A percentile compares a stretch with the other conserved stretches of the same genome.
Conservation (phyloP, 1,284 basidiomycete genomes). For the Pisolithus thermaeus region DNA sequence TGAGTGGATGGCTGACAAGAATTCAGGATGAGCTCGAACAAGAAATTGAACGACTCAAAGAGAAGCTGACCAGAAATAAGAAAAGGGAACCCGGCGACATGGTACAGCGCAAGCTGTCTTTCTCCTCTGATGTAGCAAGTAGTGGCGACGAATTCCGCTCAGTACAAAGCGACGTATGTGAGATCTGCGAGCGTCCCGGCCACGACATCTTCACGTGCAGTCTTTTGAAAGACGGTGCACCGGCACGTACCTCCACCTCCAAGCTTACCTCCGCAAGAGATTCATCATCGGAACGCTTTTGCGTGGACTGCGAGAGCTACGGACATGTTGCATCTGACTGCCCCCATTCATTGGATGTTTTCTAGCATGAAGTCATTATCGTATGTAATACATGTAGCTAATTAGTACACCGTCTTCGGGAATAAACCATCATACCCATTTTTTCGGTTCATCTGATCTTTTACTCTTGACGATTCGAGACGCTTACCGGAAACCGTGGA, state of each 20-base stretch:
- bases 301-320: slow-evolving; percentile 71
- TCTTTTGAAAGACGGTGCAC: slow-evolving; percentile 43
- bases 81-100: slow-evolving; percentile 46
- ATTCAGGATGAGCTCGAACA: slow-evolving; percentile 81
- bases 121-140: slow-evolving; percentile 20
- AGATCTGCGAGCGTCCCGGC: slow-evolving; percentile 77
- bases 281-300: slow-evolving; percentile 41
- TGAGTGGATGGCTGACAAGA: slow-evolving; percentile 4
- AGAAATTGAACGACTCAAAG: slow-evolving; percentile 72
- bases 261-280: slow-evolving; percentile 8
- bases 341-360: slow-evolving; percentile 76
- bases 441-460: too few relatives aligned
- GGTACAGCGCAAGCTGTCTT: slow-evolving; percentile 22
- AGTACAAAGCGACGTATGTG: slow-evolving; percentile 49
- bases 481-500: too few relatives aligned
- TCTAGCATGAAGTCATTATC: slow-evolving; percentile 34
- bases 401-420: too few relatives aligned
- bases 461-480: too few relatives aligned
- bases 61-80: slow-evolving; percentile 53
- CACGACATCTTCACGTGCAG: slow-evolving; percentile 81
- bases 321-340: slow-evolving; percentile 69
- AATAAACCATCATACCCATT: too few relatives aligned
- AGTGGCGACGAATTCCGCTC: slow-evolving; percentile 17
- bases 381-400: neutral
- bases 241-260: slow-evolving; percentile 6